Evolutionary conservation across 1,284 basidiomycete genomes (phyloP).

Genomic region (Xerocomus minutiporus): DNA sequence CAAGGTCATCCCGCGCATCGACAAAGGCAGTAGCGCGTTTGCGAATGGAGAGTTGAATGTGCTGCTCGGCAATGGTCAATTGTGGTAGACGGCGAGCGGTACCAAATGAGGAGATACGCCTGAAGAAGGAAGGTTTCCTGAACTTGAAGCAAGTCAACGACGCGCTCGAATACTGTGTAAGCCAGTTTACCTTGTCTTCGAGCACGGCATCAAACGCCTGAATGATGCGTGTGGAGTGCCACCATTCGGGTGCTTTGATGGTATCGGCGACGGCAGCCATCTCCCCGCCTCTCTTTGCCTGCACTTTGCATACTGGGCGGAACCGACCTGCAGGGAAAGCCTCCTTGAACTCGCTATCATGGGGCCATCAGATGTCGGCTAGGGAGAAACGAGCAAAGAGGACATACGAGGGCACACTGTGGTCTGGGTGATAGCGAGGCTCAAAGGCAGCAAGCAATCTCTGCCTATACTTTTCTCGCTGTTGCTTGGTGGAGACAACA

Average conservation of each 20-base stretch:
- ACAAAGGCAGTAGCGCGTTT: slow-evolving; percentile 89
- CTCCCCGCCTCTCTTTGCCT: slow-evolving; percentile 75
- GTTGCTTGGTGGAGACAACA: slow-evolving; percentile 75
- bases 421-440: slow-evolving; percentile 77
- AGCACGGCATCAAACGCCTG: slow-evolving; percentile 86
- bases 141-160: slow-evolving; percentile 44
- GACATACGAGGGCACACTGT: slow-evolving; percentile 68
- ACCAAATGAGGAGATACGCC: slow-evolving; percentile 78
- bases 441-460: slow-evolving; percentile 78
- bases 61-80: slow-evolving; percentile 74
- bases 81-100: slow-evolving; percentile 67
- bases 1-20: slow-evolving; percentile 86
- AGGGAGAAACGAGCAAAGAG: background rate
- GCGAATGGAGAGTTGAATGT: slow-evolving; percentile 81
- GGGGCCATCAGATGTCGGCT: slow-evolving; percentile 3
- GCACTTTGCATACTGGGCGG: slow-evolving; percentile 78
- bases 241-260: slow-evolving; percentile 87
- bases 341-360: slow-evolving; percentile 82
- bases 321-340: slow-evolving; percentile 91
- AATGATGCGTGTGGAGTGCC: slow-evolving; percentile 85
- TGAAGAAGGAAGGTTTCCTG: slow-evolving; percentile 85
- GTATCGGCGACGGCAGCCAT: slow-evolving; percentile 78
- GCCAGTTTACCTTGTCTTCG: slow-evolving; percentile 66
- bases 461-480: slow-evolving; percentile 80
- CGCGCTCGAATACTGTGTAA: background rate